Base-by-base conservation (phyloP, 768 basidiomycete species). In the Chalciporus pseudorubinellus region DNA sequence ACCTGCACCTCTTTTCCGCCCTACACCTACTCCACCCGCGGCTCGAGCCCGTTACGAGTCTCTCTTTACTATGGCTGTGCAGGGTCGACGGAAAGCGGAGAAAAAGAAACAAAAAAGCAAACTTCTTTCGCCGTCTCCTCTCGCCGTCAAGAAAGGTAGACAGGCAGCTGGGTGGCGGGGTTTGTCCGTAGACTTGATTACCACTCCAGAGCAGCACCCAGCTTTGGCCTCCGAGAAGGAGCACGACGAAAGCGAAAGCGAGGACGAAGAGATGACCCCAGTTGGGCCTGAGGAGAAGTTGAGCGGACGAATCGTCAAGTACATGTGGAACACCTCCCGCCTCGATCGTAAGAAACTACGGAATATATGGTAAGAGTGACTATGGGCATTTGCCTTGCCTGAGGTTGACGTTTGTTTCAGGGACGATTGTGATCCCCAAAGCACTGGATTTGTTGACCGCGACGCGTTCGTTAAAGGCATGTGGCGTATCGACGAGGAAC, bases 401-500 rank as follows among this genome's bases (percentile, higher is more conserved):
- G 38, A 39, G 6, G 19, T 38, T 52, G 13, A 53, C 42, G 11
- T 46, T 39, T 13, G 34, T 44, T 55, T 29, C 55, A 91, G 89
- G 89, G 74, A 72, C 46, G 88, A 89, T 60, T 89, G 84, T 57
- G 88, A 91, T 66, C 67, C 77, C 3, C 66, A 68, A 3, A 65
- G 71, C 5, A 71, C 68, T 26, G 88, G 87, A 3, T 74, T 74
- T n/a, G 72, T 92, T 11, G 79, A 82, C 56, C 72, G 81, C 5
- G 85, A 87, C 16, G 73, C 72, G 16, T 92, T 92, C 57, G 78
- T 83, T 36, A 79, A 76, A 56, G 90, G 88, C 45, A 90, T 91
- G 87, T 91, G 89, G 89, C 81, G 83, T 33, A 87, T 92, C 24
- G 89, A 92, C 68, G 87, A 89, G 66, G 89, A 90, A 58, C 79